Evolutionary conservation across 345 rosid genomes (phyloP).

Genomic region (Kandelia obovata): DNA sequence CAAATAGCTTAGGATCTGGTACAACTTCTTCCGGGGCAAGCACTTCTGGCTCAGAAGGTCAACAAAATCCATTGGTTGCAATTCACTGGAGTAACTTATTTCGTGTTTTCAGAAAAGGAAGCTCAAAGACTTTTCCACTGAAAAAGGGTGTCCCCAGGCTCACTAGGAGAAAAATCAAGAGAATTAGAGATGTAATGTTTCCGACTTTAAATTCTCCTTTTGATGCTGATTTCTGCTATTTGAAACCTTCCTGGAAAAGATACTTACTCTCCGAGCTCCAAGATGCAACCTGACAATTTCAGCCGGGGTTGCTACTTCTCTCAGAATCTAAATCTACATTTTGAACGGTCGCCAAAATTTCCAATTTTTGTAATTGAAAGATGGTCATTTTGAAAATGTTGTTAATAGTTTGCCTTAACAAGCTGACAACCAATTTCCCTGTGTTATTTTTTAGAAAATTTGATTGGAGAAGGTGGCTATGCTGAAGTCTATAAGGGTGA

Average conservation of each 20-base stretch:
- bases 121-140: conserved; percentile 37
- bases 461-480: conserved; percentile 92
- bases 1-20: conserved; percentile 20
- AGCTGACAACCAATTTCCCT: conserved; percentile 8
- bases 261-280: conserved; percentile 58
- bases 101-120: conserved; percentile 57
- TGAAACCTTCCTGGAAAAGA: conserved; percentile 75
- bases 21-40: too few species aligned
- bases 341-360: background rate
- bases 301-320: conserved; percentile 54
- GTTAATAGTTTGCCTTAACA: background rate
- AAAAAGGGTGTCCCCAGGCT: conserved; percentile 50
- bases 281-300: conserved; percentile 67
- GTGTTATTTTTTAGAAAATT: conserved; percentile 43
- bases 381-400: too few species aligned
- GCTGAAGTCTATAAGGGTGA: conserved; percentile 84
- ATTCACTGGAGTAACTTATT: conserved; percentile 54
- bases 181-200: conserved; percentile 51
- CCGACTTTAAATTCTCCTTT: conserved; percentile 39
- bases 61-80: conserved; percentile 11
- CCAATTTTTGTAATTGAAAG: background rate
- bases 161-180: conserved; percentile 59
- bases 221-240: conserved; percentile 53
- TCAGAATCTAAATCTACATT: background rate
- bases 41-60: conserved; percentile 43